A percentile compares a stretch with the other conserved stretches of the same genome.
phyloP scores from a whole-genome alignment of 768 basidiomycete species.

The Naganishia friedmannii region DNA sequence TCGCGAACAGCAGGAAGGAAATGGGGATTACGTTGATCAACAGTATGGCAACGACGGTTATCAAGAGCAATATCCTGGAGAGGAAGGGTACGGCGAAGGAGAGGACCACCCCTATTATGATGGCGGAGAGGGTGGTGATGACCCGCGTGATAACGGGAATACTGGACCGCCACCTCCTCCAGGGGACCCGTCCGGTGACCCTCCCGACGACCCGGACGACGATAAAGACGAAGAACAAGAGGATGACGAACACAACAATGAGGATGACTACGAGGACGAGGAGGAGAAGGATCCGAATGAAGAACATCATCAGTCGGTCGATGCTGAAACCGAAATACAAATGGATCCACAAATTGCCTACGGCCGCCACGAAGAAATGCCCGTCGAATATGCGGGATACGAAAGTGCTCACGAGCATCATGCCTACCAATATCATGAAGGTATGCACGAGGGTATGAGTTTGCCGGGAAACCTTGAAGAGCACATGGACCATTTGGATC shows the following conservation, averaged over 20 bases:
- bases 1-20: constrained; percentile 8
- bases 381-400: constrained; percentile 12
- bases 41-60: constrained; percentile 5
- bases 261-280: constrained; percentile 19
- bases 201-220: neutral
- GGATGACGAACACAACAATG: constrained; percentile 15
- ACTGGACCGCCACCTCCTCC: too few species aligned
- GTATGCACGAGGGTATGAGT: constrained; percentile 7
- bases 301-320: constrained; percentile 15
- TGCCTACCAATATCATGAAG: constrained; percentile 13
- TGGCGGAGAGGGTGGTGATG: constrained; percentile 17
- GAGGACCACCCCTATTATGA: constrained; percentile 1
- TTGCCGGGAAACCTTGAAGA: constrained; percentile 2
- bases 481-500: constrained; percentile 18
- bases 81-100: constrained; percentile 7
- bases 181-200: neutral
- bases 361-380: constrained; percentile 4
- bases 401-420: neutral
- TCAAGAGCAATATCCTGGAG: constrained; percentile 11
- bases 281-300: constrained; percentile 2
- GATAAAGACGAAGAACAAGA: constrained; percentile 25
- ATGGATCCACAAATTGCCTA: constrained; percentile 15
- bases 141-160: neutral
- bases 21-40: constrained; percentile 14
- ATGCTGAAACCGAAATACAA: neutral